These are phyloP conservation scores for Didymella pomorum DNA, from an alignment of 2,329 filamentous ascomycete genomes.

Conservation along the genomic window DNA sequence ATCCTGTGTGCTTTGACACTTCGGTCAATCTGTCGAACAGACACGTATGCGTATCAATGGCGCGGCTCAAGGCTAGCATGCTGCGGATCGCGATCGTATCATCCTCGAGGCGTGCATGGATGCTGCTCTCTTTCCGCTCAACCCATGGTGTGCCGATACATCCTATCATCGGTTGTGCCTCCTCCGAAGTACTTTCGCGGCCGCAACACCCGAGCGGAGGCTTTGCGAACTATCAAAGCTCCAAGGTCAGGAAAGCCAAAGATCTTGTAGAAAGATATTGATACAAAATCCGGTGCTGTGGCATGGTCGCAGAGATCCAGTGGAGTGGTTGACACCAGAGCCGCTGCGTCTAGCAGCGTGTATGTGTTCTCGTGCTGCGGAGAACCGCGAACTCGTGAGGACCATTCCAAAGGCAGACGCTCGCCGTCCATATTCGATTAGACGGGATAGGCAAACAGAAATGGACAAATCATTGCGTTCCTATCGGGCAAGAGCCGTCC, in stretches of 20 bases:
- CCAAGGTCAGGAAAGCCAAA: constrained; percentile 95
- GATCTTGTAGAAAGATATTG: constrained; percentile 92
- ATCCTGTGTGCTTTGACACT: constrained; percentile 66
- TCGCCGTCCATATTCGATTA: constrained; percentile 93
- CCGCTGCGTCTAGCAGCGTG: constrained; percentile 75
- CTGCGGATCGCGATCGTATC: constrained; percentile 72
- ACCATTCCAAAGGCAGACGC: constrained; percentile 73
- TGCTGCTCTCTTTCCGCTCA: constrained; percentile 60
- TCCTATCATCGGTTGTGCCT: constrained; percentile 68
- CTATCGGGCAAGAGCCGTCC: background rate
- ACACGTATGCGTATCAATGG: constrained; percentile 63
- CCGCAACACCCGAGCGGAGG: constrained; percentile 64
- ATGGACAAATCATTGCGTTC: constrained; percentile 27
- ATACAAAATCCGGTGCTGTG: constrained; percentile 79
- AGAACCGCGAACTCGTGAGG: constrained; percentile 28
- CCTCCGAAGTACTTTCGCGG: constrained; percentile 71
- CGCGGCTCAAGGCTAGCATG: constrained; percentile 68
- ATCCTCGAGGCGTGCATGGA: constrained; percentile 71
- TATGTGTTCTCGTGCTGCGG: constrained; percentile 61
- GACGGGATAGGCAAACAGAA: constrained; percentile 79
- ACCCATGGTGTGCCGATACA: constrained; percentile 63
- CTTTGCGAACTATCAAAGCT: constrained; percentile 80
- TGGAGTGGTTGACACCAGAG: constrained; percentile 68
- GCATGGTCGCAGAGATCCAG: constrained; percentile 66
- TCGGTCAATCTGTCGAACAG: constrained; percentile 67